A percentile compares a stretch with the other conserved stretches of the same genome.
Evolutionary conservation across 306 rosid species (phyloP).

Genomic region (Lathyrus sativus): DNA sequence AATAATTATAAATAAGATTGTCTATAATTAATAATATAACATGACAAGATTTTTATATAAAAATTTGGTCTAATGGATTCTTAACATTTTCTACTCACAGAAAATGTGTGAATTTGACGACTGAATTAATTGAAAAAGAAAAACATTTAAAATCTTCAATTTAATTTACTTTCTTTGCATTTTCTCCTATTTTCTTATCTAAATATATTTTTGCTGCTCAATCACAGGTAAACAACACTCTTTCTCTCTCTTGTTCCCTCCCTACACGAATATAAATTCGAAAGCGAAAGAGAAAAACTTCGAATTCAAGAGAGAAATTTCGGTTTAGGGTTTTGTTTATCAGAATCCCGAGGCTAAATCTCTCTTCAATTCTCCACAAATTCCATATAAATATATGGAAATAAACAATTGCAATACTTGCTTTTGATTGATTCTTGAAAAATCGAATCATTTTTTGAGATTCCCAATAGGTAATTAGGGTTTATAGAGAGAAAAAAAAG

Average conservation of each 20-base stretch:
- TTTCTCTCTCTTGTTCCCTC: conserved; percentile 38
- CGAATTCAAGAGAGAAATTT: not conserved
- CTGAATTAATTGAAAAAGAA: too few relatives aligned
- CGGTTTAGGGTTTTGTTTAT: conserved; percentile 31
- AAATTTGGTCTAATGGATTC: too few relatives aligned
- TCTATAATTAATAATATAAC: too few relatives aligned
- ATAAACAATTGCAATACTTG: not conserved
- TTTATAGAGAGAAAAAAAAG: conserved; percentile 34
- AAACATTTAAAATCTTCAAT: too few relatives aligned
- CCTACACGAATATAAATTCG: conserved; percentile 33
- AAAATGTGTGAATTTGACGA: too few relatives aligned
- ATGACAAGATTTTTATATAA: too few relatives aligned
- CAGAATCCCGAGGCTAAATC: conserved; percentile 47
- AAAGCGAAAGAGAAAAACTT: not conserved
- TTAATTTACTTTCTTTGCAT: not conserved
- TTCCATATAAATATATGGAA: not conserved
- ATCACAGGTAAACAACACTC: conserved; percentile 1
- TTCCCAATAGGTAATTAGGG: conserved; percentile 21
- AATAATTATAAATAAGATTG: too few relatives aligned
- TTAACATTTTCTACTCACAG: too few relatives aligned
- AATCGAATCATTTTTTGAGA: conserved; percentile 22
- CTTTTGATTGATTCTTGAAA: conserved; percentile 36
- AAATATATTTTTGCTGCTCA: not conserved
- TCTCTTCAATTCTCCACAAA: conserved; percentile 18
- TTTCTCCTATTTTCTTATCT: not conserved